phyloP scores from a whole-genome alignment of 352 stramenopile species.

The Globisporangium paroecandrum region DNA sequence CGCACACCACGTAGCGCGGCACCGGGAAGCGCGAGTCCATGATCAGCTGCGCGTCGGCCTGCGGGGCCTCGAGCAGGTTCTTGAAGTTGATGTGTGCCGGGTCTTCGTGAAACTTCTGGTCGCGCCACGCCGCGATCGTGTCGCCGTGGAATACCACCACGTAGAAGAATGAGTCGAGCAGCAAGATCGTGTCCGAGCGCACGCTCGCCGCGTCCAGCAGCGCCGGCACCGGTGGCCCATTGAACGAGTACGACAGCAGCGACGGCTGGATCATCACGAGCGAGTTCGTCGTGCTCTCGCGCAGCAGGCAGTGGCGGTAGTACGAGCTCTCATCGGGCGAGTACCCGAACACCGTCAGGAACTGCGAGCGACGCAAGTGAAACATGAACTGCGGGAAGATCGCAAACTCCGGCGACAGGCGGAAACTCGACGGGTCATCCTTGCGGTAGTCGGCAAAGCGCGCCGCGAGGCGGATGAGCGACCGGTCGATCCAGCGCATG shows the following conservation, averaged over 20 bases:
- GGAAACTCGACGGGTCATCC: slow-evolving; percentile 97
- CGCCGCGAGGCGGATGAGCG: slow-evolving; percentile 97
- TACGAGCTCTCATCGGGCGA: slow-evolving; percentile 98
- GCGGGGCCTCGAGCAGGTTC: slow-evolving; percentile 96
- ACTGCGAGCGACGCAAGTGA: slow-evolving; percentile 98
- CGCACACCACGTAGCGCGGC: slow-evolving; percentile 98
- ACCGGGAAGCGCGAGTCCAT: slow-evolving; percentile 99
- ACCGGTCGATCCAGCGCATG: slow-evolving; percentile 93
- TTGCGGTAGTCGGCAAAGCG: slow-evolving; percentile 99
- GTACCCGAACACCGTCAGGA: slow-evolving; percentile 99
- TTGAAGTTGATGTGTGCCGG: slow-evolving; percentile 98
- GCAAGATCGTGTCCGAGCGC: slow-evolving; percentile 96
- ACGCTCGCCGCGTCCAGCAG: slow-evolving; percentile 91
- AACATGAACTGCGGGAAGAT: slow-evolving; percentile 99
- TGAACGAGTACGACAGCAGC: slow-evolving; percentile 97
- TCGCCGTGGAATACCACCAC: slow-evolving; percentile 99
- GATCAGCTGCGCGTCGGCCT: slow-evolving; percentile 97
- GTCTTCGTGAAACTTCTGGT: slow-evolving; percentile 94
- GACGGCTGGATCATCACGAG: slow-evolving; percentile 99
- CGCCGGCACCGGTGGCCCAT: slow-evolving; percentile 86
- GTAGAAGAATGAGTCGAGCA: slow-evolving; percentile 99
- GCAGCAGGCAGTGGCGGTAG: slow-evolving; percentile 93
- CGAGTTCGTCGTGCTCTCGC: slow-evolving; percentile 97
- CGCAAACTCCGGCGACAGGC: slow-evolving; percentile 95
- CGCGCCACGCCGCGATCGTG: slow-evolving; percentile 98